These are phyloP conservation scores for Yarrowia bubula DNA, from an alignment of 805 yeast species.

Conservation along the genomic window DNA sequence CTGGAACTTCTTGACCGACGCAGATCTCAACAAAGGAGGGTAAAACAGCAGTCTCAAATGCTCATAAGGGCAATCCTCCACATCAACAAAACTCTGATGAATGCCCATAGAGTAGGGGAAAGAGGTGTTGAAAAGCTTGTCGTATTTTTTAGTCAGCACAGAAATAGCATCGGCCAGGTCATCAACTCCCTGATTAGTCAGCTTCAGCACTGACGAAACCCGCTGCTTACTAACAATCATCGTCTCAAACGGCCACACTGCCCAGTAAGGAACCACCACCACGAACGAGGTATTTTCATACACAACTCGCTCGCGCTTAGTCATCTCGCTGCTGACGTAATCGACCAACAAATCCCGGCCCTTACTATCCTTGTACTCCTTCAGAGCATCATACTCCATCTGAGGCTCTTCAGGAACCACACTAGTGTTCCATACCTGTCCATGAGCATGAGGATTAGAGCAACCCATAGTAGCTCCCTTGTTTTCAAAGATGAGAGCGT, in stretches of 20 bases:
- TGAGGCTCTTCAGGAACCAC: slow-evolving; percentile 64
- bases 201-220: slow-evolving; percentile 49
- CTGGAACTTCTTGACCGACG: slow-evolving; percentile 70
- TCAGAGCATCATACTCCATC: slow-evolving; percentile 54
- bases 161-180: slow-evolving; percentile 59
- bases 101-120: slow-evolving; percentile 83
- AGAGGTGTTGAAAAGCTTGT: slow-evolving; percentile 63
- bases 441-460: slow-evolving; percentile 79
- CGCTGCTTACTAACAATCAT: slow-evolving; percentile 58
- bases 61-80: slow-evolving; percentile 40
- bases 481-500: slow-evolving; percentile 72
- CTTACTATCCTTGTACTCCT: slow-evolving; percentile 46
- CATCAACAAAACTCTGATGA: slow-evolving; percentile 66
- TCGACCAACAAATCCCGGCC: slow-evolving; percentile 56
- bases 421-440: slow-evolving; percentile 76
- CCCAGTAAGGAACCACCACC: slow-evolving; percentile 78
- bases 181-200: slow-evolving; percentile 46
- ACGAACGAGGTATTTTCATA: slow-evolving; percentile 60
- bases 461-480: slow-evolving; percentile 82
- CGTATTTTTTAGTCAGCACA: slow-evolving; percentile 60
- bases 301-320: slow-evolving; percentile 47
- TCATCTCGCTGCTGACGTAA: slow-evolving; percentile 56
- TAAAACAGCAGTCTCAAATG: slow-evolving; percentile 76
- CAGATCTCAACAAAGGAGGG: slow-evolving; percentile 72
- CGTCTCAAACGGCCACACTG: slow-evolving; percentile 78